Evolutionary conservation across 176 grass and related monocot genomes (phyloP).

Genomic region (Paspalum vaginatum): DNA sequence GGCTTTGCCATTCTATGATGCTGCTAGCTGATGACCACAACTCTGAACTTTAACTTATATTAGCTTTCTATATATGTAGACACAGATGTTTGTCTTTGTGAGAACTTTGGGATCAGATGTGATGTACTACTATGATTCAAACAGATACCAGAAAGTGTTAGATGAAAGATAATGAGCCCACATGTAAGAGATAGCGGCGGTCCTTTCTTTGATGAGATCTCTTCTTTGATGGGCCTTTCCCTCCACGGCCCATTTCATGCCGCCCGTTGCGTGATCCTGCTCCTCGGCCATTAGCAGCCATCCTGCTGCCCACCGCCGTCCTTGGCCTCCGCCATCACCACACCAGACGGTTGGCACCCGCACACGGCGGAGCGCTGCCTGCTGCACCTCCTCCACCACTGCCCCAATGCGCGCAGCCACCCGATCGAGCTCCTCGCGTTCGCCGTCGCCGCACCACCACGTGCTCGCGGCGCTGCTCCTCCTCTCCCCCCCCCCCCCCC

Average conservation of each 20-base stretch:
- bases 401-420: conserved; percentile 17
- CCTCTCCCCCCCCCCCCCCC: conserved; percentile 29
- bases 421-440: conserved; percentile 53
- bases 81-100: background rate
- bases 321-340: conserved; percentile 2
- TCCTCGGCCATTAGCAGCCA: too few species aligned
- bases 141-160: background rate
- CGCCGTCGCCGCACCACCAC: conserved; percentile 50
- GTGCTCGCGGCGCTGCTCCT: conserved; percentile 48
- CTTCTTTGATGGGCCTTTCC: background rate
- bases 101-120: background rate
- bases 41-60: background rate
- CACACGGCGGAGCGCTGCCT: conserved; percentile 48
- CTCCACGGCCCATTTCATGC: background rate
- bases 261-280: too few species aligned
- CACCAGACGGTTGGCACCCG: conserved; percentile 49
- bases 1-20: background rate
- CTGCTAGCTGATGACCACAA: background rate
- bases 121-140: background rate
- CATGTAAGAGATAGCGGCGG: background rate
- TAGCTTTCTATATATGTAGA: background rate
- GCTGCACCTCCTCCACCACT: conserved; percentile 60
- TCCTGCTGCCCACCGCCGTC: too few species aligned
- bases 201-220: background rate
- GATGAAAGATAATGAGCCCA: background rate